A percentile compares a stretch with the other conserved stretches of the same genome.
phyloP scores from a whole-genome alignment of 2,329 filamentous ascomycete genomes.

The Diaporthe vexans region DNA sequence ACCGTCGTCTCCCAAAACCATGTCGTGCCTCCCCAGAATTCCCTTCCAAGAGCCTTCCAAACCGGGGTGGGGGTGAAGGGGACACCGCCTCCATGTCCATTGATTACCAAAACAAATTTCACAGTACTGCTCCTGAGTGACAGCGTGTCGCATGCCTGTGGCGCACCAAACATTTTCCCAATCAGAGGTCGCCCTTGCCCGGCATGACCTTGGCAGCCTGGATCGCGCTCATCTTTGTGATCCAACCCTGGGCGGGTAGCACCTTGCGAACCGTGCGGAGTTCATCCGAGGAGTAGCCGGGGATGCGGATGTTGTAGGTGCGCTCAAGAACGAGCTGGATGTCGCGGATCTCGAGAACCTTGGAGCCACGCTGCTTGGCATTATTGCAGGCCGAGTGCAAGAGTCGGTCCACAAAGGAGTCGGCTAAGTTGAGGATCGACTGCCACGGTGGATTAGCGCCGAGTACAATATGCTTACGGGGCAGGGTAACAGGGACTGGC shows the following conservation, averaged over 20 bases:
- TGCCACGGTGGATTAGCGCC: constrained; percentile 52
- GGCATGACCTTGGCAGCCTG: constrained; percentile 90
- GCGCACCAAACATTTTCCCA: neutral
- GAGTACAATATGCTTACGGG: constrained; percentile 22
- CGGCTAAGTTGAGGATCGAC: constrained; percentile 90
- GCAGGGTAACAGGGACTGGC: neutral
- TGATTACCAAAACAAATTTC: neutral
- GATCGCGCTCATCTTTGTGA: constrained; percentile 96
- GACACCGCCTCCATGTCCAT: neutral
- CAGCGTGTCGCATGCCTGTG: neutral
- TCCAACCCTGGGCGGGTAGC: constrained; percentile 89
- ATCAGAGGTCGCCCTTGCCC: constrained; percentile 63
- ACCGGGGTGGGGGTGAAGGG: neutral
- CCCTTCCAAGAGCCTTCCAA: constrained; percentile 18
- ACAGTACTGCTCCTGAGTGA: neutral
- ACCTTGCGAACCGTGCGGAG: constrained; percentile 94
- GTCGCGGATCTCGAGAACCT: constrained; percentile 90
- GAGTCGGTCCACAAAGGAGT: constrained; percentile 95
- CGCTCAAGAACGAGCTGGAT: constrained; percentile 87
- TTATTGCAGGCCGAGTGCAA: constrained; percentile 89
- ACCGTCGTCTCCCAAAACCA: constrained; percentile 3
- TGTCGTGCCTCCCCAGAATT: neutral
- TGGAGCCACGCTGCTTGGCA: constrained; percentile 91
- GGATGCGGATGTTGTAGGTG: constrained; percentile 91
- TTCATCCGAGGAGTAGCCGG: constrained; percentile 94